A percentile compares a stretch with the other conserved stretches of the same genome.
These are phyloP conservation scores for Schwanniomyces yamadae DNA, from an alignment of 805 yeast genomes.

Conservation along the genomic window DNA sequence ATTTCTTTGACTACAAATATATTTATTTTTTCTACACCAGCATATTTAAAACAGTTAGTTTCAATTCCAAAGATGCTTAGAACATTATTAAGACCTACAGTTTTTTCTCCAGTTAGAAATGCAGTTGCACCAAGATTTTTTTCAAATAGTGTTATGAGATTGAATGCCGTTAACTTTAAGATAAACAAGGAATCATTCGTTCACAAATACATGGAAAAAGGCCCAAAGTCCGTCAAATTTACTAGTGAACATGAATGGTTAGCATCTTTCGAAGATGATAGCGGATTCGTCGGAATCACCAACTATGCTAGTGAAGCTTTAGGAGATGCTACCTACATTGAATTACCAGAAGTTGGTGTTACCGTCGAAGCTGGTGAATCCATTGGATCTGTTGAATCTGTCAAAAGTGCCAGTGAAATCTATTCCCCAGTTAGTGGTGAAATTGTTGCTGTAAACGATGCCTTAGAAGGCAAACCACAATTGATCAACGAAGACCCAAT, in stretches of 20 bases:
- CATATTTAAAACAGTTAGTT: too few relatives aligned
- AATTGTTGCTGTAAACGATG: conserved; percentile 67
- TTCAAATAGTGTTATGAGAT: conserved; percentile 11
- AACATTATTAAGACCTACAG: conserved; percentile 1
- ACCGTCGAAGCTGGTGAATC: conserved; percentile 70
- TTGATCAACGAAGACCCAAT: conserved; percentile 84
- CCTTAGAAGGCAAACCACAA: conserved; percentile 67
- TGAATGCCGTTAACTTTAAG: conserved; percentile 33
- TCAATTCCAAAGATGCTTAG: neutral
- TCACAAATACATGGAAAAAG: conserved; percentile 37
- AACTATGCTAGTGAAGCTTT: conserved; percentile 93
- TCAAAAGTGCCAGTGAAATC: conserved; percentile 90
- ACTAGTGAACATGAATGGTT: conserved; percentile 96
- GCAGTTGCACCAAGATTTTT: conserved; percentile 6
- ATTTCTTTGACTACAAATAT: too few relatives aligned
- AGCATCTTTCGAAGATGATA: conserved; percentile 77
- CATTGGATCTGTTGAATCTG: conserved; percentile 91
- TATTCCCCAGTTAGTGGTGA: conserved; percentile 85
- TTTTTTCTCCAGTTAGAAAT: conserved; percentile 1
- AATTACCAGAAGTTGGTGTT: conserved; percentile 74
- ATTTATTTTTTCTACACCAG: too few relatives aligned
- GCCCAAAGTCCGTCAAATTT: conserved; percentile 58
- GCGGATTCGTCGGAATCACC: conserved; percentile 87
- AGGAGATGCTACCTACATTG: conserved; percentile 95
- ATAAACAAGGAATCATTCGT: conserved; percentile 38